A percentile compares a stretch with the other conserved stretches of the same genome.
Conservation (phyloP, 129 eudicot species). For the Helianthus tuberosus region DNA sequence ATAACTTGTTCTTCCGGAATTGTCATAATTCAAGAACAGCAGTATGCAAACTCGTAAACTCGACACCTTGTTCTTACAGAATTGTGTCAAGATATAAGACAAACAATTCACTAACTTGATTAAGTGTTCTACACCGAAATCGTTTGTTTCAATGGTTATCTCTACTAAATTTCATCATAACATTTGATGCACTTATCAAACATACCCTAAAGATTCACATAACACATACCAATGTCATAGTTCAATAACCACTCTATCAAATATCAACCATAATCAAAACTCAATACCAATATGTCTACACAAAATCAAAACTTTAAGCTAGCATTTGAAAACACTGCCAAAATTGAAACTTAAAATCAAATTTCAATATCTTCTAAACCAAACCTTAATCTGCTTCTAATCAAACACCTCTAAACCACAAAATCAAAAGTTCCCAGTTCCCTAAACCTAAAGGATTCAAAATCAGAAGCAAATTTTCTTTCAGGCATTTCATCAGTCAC, state of each 20-base stretch:
- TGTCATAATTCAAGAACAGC: too few species aligned
- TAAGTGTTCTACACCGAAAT: not conserved
- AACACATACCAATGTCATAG: not conserved
- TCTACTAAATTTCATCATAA: not conserved
- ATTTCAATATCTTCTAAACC: not conserved
- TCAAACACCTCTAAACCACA: not conserved
- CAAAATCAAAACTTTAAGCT: not conserved
- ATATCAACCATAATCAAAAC: slow-evolving; percentile 2
- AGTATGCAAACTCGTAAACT: too few species aligned
- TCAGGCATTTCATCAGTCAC: slow-evolving; percentile 25
- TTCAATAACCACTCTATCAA: not conserved
- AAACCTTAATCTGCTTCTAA: not conserved
- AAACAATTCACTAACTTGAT: not conserved
- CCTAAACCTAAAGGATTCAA: slow-evolving; percentile 8
- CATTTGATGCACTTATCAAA: slow-evolving; percentile 14
- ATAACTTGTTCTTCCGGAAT: too few species aligned
- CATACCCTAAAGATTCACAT: not conserved
- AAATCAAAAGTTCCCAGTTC: slow-evolving; percentile 9
- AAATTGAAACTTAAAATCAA: not conserved
- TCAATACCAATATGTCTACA: not conserved
- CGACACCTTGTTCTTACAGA: not conserved
- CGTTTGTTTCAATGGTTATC: not conserved
- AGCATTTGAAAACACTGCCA: not conserved
- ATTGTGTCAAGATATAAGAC: not conserved
- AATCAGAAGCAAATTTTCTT: slow-evolving; percentile 5